Evolutionary conservation across 1,284 basidiomycete species (phyloP).

Genomic region (Neonothopanus nambi): DNA sequence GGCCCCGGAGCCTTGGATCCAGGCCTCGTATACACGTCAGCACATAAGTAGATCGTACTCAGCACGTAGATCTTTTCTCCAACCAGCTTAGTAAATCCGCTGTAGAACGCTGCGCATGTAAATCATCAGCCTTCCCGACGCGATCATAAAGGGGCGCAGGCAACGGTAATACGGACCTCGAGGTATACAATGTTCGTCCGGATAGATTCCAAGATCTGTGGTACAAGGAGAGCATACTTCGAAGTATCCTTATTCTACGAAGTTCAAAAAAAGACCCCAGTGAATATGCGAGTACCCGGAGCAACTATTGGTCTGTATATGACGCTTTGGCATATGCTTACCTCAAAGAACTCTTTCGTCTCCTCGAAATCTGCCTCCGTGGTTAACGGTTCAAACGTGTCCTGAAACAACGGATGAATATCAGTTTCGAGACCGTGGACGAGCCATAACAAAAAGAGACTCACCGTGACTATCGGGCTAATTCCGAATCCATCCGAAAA

Average conservation of each 20-base stretch:
- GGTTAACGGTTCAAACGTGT: slow-evolving; percentile 62
- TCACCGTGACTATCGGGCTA: slow-evolving; percentile 49
- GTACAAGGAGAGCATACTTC: slow-evolving; percentile 62
- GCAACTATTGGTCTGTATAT: background rate
- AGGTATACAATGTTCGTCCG: slow-evolving; percentile 59
- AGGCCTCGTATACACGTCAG: no score
- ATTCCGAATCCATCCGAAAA: slow-evolving; percentile 72
- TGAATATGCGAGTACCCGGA: background rate
- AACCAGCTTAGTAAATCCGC: slow-evolving; percentile 1
- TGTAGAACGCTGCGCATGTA: background rate
- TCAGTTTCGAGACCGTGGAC: slow-evolving; percentile 1
- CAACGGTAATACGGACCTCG: slow-evolving; percentile 37
- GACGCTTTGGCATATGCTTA: no score
- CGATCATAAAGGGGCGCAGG: no score
- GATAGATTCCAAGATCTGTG: slow-evolving; percentile 70
- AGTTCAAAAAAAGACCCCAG: slow-evolving; percentile 8
- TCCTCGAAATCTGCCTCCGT: slow-evolving; percentile 68
- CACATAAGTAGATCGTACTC: no score
- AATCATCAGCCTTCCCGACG: background rate
- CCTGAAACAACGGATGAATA: slow-evolving; percentile 36
- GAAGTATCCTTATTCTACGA: slow-evolving; percentile 61
- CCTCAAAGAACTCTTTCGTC: slow-evolving; percentile 71
- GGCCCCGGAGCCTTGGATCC: no score
- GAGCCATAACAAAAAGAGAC: slow-evolving; percentile 21
- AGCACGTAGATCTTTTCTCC: no score